Base-by-base conservation (phyloP, 495 filamentous ascomycete genomes). In the Jackrogersella minutella region DNA sequence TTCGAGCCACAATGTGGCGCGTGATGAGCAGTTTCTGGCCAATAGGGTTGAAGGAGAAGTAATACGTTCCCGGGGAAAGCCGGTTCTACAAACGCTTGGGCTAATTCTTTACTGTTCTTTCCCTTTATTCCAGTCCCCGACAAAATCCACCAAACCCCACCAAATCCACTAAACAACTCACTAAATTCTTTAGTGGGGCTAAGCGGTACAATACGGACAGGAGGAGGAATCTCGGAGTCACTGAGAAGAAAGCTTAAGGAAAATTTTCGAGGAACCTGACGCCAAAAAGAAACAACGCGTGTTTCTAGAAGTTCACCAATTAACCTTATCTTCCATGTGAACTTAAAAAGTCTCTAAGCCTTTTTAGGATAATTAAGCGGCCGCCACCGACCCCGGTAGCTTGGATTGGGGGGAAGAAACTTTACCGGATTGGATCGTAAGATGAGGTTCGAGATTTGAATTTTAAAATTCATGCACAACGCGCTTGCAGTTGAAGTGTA, bases 11-110 rank as follows among this genome's bases (percentile, higher is more conserved):
- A 47, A 19, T 70, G 67, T 70, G 67, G 67, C 67, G 28, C 39
- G 57, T 62, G 67, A 57, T 11, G 19, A 9, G 13, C 17, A 28
- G 10, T 16, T 33, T 47, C 13, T 3, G 11, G 34, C 72, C 72
- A 74, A 74, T 74, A 40, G 53, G 39, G 28, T 31, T 19, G 0
- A 5, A 5, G 39, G 41, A 59, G 54, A 72, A 70, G 64, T 74
- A 74, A 72, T 73, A 70, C 69, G 54, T 14, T 65, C 56, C 70
- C 72, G 72, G 70, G 66, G 66, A 60, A 69, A 68, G 53, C 66
- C 72, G 72, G 64, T 49, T 64, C 39, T 31, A 34, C 14, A 57
- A 17, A 43, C 40, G 56, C 62, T 43, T 47, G 47, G 46, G 17
- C 33, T 9, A n/a, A 13, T 53, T 50, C 22, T 56, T 39, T n/a